Base-by-base conservation (phyloP, 768 basidiomycete species). In the Mycena galericulata region DNA sequence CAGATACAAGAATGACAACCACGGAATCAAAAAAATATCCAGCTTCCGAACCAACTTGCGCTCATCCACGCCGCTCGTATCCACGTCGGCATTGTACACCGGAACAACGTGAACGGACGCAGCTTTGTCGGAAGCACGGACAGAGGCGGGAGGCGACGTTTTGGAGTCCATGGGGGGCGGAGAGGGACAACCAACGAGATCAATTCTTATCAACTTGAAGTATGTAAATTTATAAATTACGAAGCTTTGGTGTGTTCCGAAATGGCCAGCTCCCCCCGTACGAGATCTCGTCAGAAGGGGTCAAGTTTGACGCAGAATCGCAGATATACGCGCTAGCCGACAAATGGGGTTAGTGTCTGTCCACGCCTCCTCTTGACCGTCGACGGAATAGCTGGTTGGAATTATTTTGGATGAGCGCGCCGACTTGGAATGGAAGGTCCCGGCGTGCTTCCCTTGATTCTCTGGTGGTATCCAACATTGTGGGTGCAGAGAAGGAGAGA, bases 1-100 rank as follows among this genome's bases (percentile, higher is more conserved):
- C 40, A 94, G 81, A 78, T 94, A 94, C 72, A 95, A 78, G 59
- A 96, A 84, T 6, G 92, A 89, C 43, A 92, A 74, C 92, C 91
- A 92, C 12, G 90, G 88, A 40, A 91, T 83, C 68, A 91, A 83
- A n/a, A 85, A 84, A 65, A 83, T 71, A 77, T 92, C 91, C 51
- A 93, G 85, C 79, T 92, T 94, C 73, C 92, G 82, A 68, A 94
- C 74, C 67, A 94, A 76, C 75, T 88, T 89, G 62, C 86, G 86
- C 77, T 93, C 92, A 74, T 94, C 87, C 53, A 94, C 79, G 12
- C 79, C 83, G 66, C 87, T 89, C 29, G 85, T 78, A 75, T 92
- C 91, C 64, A 90, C 73, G 50, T 87, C 79, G n/a, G 85, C 76
- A 71, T 84, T 85, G 71, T 82, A 86, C 46, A 84, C 46, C 22